Evolutionary conservation across 306 rosid species (phyloP), one percentile per base, ranked within the genome.

Genomic region (Quercus mongolica): DNA sequence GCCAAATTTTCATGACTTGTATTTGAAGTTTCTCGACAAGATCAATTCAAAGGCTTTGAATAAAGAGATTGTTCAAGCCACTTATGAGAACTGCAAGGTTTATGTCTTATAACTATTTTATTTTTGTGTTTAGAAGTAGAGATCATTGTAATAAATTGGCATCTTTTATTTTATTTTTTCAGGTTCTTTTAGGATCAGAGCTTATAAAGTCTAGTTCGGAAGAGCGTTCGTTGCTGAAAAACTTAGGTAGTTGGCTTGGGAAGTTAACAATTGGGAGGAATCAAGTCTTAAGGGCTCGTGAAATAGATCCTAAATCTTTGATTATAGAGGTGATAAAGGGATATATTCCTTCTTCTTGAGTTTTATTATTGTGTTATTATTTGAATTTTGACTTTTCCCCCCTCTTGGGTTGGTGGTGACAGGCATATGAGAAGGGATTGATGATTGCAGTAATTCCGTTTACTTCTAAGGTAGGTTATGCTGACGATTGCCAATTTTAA

Each of bases 191-290:
- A 58, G 99, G 97, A 84, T 96, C 99, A 0, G 98, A 96, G 64
- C 99, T 90, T 74, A 96, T 96, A 79, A 96, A 93, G 83, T 96
- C 99, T 76, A 96, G 98, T 76, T 92, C 99, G 41, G 99, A 96
- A 87, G 99, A 96, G 86, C 99, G 99, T 69, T 96, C 99, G 8
- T 78, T 96, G 82, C 90, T 96, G 44, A 96, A 96, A 86, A 96
- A 96, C 86, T 85, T 96, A 76, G 99, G 99, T 15, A 96, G 99
- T 88, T 96, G 99, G 99, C 92, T 96, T 19, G 99, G 99, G n/a
- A 96, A 91, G 84, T 84, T 96, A 78, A 96, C 99, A 61, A 96
- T 96, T 57, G 99, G 99, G 31, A 87, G 96, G 85, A 93, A 96
- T 83, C 99, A 90, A 81, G 99, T 96, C 74, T 81, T 96, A 85